Evolutionary conservation across 768 basidiomycete genomes (phyloP).

Genomic region (Auricularia sp.): DNA sequence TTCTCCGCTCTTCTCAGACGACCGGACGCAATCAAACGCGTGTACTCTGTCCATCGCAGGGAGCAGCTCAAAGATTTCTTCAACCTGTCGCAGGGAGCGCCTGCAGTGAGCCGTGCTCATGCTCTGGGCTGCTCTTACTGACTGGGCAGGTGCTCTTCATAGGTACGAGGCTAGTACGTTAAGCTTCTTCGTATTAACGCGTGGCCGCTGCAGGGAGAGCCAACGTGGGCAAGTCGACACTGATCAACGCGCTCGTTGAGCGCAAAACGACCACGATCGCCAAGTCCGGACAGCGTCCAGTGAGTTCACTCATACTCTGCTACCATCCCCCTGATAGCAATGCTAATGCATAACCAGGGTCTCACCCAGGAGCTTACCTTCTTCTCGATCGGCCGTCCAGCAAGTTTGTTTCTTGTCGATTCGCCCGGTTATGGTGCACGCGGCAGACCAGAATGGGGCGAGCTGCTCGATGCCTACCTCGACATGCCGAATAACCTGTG

Average conservation of each 20-base stretch:
- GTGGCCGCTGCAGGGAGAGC: slow-evolving; percentile 46
- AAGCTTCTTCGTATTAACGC: too few species aligned
- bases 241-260: slow-evolving; percentile 59
- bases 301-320: slow-evolving; percentile 5
- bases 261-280: slow-evolving; percentile 43
- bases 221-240: slow-evolving; percentile 66
- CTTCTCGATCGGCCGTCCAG: slow-evolving; percentile 48
- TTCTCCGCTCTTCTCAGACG: background rate
- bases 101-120: background rate
- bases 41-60: background rate
- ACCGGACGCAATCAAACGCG: background rate
- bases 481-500: slow-evolving; percentile 46
- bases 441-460: slow-evolving; percentile 68
- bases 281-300: slow-evolving; percentile 65
- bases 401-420: slow-evolving; percentile 58
- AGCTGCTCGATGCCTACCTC: slow-evolving; percentile 55
- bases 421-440: slow-evolving; percentile 71
- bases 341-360: slow-evolving; percentile 34
- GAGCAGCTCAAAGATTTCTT: background rate
- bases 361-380: slow-evolving; percentile 65
- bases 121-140: background rate
- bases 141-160: background rate
- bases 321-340: background rate
- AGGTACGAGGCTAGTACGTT: background rate
- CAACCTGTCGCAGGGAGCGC: background rate